Percentiles rank a stretch among this genome's conserved stretches.
phyloP scores from a whole-genome alignment of 2,329 filamentous ascomycete genomes.

The Aspergillus hortae region DNA sequence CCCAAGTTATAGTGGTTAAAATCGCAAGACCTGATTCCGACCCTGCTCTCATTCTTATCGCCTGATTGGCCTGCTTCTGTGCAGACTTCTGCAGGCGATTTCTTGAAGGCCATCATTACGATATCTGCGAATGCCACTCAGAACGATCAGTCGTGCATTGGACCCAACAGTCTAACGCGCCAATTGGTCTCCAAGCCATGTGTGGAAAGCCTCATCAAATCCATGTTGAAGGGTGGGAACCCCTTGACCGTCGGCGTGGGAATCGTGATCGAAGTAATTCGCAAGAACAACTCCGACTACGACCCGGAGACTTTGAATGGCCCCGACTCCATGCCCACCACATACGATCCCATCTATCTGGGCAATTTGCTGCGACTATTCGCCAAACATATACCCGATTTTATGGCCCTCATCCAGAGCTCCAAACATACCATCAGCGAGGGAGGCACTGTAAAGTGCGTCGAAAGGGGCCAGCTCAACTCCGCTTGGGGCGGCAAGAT shows the following conservation, averaged over 20 bases:
- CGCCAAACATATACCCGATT: constrained; percentile 85
- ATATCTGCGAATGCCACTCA: constrained; percentile 98
- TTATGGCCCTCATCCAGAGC: constrained; percentile 85
- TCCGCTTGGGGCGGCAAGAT: constrained; percentile 90
- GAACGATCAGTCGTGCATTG: constrained; percentile 98
- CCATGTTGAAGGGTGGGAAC: constrained; percentile 93
- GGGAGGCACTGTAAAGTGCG: constrained; percentile 55
- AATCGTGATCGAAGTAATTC: constrained; percentile 96
- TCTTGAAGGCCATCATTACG: constrained; percentile 97
- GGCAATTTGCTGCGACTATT: constrained; percentile 86
- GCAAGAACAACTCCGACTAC: constrained; percentile 99
- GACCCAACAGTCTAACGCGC: constrained; percentile 91
- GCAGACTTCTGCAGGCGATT: constrained; percentile 94
- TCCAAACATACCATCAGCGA: constrained; percentile 58
- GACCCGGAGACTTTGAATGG: constrained; percentile 86
- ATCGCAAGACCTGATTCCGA: constrained; percentile 80
- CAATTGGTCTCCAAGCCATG: constrained; percentile 87
- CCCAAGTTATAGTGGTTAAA: constrained; percentile 71
- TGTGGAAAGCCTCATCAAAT: constrained; percentile 76
- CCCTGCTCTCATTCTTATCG: constrained; percentile 79
- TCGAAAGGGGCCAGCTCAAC: constrained; percentile 69
- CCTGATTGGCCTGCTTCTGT: constrained; percentile 83
- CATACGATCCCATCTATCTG: constrained; percentile 90
- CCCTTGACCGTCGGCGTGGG: constrained; percentile 93
- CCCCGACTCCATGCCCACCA: constrained; percentile 73